Percentiles rank a stretch among this genome's conserved stretches.
These are phyloP conservation scores for Antitrichia curtipendula DNA, from an alignment of 225 moss, liverwort and hornwort genomes.

Conservation along the genomic window DNA sequence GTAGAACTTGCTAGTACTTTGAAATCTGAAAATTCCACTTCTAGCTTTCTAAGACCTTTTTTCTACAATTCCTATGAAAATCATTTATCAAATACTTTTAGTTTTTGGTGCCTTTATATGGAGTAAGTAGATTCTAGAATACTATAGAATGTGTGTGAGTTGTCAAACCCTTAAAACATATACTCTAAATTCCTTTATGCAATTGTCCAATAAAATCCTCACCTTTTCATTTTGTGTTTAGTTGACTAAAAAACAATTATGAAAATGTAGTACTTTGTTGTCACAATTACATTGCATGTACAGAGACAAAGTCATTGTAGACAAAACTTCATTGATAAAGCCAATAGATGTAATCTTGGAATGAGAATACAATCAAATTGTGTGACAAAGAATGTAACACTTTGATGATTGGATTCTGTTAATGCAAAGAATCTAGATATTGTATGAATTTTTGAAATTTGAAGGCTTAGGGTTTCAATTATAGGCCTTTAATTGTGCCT, in stretches of 20 bases:
- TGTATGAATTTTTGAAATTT: neutral
- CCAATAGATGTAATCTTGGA: neutral
- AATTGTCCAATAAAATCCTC: neutral
- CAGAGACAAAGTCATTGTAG: neutral
- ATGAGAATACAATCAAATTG: neutral
- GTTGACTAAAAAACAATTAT: too few relatives aligned
- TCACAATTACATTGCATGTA: neutral
- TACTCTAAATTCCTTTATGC: neutral
- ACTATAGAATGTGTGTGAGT: neutral
- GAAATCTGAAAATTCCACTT: neutral
- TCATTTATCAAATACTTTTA: neutral
- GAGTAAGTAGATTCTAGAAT: neutral
- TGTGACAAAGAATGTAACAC: accelerated
- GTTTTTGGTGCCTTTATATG: neutral
- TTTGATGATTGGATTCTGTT: neutral
- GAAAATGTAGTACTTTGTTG: neutral
- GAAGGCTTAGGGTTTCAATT: neutral
- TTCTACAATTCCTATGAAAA: neutral
- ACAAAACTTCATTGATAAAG: neutral
- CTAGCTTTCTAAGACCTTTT: neutral
- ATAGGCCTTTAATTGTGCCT: neutral
- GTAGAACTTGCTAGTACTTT: neutral
- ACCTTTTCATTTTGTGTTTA: neutral
- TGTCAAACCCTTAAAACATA: neutral
- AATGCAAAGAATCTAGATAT: neutral